phyloP scores from a whole-genome alignment of 225 moss, liverwort and hornwort species.

The Climacium dendroides region DNA sequence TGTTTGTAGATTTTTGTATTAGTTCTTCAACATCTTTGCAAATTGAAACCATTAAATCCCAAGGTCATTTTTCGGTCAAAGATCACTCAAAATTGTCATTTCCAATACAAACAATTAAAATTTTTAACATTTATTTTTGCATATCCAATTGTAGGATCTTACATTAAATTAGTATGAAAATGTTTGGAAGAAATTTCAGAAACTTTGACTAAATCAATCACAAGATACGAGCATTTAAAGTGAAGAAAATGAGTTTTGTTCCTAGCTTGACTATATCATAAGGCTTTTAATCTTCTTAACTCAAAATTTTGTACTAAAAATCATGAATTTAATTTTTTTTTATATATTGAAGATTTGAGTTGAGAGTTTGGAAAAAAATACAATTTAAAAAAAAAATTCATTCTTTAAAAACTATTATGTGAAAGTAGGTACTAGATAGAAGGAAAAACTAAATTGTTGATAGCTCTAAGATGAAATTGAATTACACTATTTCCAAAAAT shows the following conservation, averaged over 20 bases:
- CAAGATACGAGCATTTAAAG: background rate
- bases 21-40: background rate
- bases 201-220: background rate
- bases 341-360: background rate
- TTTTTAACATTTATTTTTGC: background rate
- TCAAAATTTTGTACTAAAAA: background rate
- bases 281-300: background rate
- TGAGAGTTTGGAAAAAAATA: fast-evolving
- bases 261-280: background rate
- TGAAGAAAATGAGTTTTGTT: background rate
- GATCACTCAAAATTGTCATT: background rate
- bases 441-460: background rate
- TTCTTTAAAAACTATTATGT: background rate
- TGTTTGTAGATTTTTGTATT: background rate
- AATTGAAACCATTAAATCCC: fast-evolving
- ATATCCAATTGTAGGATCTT: background rate
- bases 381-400: too few relatives aligned
- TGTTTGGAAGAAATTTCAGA: background rate
- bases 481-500: too few relatives aligned
- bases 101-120: background rate
- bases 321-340: background rate
- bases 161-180: background rate
- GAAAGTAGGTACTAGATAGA: background rate
- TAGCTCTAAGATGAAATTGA: background rate
- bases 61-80: background rate